Evolutionary conservation across 208 protist genomes (phyloP).

Genomic region (Crithidia thermophila): DNA sequence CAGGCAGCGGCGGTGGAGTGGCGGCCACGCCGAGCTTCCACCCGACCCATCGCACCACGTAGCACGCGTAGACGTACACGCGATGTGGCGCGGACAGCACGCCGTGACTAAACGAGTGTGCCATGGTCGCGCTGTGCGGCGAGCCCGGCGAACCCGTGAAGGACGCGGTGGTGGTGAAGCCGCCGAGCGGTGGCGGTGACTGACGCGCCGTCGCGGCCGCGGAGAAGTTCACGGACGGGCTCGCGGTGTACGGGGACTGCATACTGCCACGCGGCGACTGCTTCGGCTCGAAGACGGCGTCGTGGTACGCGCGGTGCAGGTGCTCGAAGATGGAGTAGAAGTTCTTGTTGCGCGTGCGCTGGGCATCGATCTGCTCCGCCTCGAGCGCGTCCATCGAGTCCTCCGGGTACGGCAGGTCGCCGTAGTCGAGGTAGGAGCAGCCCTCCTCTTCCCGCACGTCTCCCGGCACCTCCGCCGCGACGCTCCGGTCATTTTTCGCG

Average conservation of each 20-base stretch:
- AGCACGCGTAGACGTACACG: slow-evolving; percentile 1
- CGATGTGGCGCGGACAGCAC: background rate
- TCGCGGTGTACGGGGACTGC: too few relatives aligned
- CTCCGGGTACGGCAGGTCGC: slow-evolving; percentile 13
- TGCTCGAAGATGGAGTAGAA: slow-evolving; percentile 61
- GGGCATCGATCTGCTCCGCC: slow-evolving; percentile 38
- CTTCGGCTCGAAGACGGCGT: slow-evolving; percentile 35
- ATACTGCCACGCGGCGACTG: too few relatives aligned
- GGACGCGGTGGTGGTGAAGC: slow-evolving; percentile 8
- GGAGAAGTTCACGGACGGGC: too few relatives aligned
- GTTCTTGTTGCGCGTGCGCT: slow-evolving; percentile 39
- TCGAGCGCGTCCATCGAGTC: slow-evolving; percentile 34
- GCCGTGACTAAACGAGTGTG: background rate
- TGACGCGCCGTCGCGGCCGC: slow-evolving; percentile 4
- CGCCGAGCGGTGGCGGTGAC: slow-evolving; percentile 11
- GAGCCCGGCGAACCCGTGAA: slow-evolving; percentile 3
- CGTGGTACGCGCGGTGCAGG: slow-evolving; percentile 42
- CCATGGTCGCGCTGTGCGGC: background rate
- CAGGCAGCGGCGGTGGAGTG: too few relatives aligned
- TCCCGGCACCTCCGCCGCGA: background rate
- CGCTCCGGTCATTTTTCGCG: too few relatives aligned
- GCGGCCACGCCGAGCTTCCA: slow-evolving; percentile 14
- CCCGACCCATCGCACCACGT: slow-evolving; percentile 21
- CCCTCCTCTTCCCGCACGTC: slow-evolving; percentile 27
- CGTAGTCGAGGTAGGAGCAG: slow-evolving; percentile 50